Conservation (phyloP, 768 basidiomycete genomes). For the Naganishia antarctica region DNA sequence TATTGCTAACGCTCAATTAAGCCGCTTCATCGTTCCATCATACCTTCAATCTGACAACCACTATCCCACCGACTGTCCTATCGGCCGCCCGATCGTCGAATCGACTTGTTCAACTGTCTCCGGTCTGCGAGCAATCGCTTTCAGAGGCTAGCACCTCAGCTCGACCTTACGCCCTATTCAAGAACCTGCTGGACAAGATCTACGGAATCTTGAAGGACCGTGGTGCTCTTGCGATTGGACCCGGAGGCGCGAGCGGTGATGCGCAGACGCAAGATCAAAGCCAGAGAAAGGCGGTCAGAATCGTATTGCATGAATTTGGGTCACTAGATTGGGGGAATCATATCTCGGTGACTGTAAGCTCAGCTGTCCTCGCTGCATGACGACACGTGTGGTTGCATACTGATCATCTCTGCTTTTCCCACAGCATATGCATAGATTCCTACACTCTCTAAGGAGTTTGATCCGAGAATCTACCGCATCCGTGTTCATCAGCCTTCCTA, state of each 20-base stretch:
- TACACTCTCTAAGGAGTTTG: conserved; percentile 62
- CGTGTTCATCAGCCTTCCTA: conserved; percentile 64
- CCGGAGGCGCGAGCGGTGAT: neutral
- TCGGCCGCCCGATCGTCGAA: conserved; percentile 27
- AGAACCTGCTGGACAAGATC: neutral
- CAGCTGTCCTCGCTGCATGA: neutral
- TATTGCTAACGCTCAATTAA: neutral
- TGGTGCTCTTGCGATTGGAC: neutral
- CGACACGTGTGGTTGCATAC: neutral
- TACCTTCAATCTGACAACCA: conserved; percentile 35
- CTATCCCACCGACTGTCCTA: conserved; percentile 34
- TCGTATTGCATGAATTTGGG: conserved; percentile 49
- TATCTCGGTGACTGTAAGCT: conserved; percentile 10
- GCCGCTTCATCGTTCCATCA: conserved; percentile 22
- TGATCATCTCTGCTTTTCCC: neutral
- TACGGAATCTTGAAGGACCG: neutral
- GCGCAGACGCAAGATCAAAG: neutral
- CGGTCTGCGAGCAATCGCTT: conserved; percentile 9
- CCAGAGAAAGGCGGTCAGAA: conserved; percentile 35
- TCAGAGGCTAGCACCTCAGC: conserved; percentile 9
- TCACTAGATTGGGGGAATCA: conserved; percentile 43
- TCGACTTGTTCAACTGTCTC: conserved; percentile 30
- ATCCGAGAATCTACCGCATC: conserved; percentile 52
- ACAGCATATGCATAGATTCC: conserved; percentile 61
- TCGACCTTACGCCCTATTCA: neutral